A percentile compares a stretch with the other conserved stretches of the same genome.
phyloP scores from a whole-genome alignment of 139 green algal genomes.

The Chlamydomonas sphaeroides region DNA sequence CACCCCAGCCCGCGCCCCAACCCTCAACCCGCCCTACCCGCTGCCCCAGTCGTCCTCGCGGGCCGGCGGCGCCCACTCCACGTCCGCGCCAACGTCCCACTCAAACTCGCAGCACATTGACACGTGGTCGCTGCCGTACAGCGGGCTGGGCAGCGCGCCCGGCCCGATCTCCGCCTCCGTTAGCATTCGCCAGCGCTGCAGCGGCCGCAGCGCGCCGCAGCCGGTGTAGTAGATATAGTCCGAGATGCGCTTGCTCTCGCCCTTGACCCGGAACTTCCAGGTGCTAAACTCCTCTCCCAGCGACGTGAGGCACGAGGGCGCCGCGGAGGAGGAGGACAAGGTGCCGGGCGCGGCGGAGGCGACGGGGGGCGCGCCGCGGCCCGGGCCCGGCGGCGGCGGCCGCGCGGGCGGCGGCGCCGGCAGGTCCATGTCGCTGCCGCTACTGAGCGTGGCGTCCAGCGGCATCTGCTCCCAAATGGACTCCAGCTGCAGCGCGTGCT shows the following conservation, averaged over 20 bases:
- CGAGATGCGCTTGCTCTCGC: constrained; percentile 58
- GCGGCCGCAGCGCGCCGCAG: constrained; percentile 36
- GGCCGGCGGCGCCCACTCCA: not conserved
- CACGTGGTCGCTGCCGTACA: constrained; percentile 65
- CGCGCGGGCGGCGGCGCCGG: not conserved
- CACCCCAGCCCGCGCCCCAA: no score
- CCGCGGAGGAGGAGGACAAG: no score
- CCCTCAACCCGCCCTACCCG: no score
- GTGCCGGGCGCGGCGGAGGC: not conserved
- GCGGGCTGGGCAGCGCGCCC: constrained; percentile 47
- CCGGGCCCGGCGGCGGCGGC: no score
- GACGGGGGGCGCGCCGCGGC: not conserved
- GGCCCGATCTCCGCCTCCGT: constrained; percentile 58
- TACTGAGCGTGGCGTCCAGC: constrained; percentile 14
- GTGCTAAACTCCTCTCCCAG: constrained; percentile 56
- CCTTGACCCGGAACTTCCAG: constrained; percentile 60
- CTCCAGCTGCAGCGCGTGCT: constrained; percentile 15
- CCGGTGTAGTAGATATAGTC: constrained; percentile 71
- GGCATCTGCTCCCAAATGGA: constrained; percentile 34
- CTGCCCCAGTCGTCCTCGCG: not conserved
- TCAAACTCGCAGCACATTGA: constrained; percentile 57
- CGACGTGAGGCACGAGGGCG: not conserved
- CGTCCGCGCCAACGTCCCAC: constrained; percentile 43
- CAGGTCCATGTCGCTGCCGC: constrained; percentile 35
- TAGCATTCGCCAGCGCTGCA: constrained; percentile 60